These are phyloP conservation scores for Xylariaceae sp. DNA, from an alignment of 2,329 filamentous ascomycete genomes.

Conservation along the genomic window DNA sequence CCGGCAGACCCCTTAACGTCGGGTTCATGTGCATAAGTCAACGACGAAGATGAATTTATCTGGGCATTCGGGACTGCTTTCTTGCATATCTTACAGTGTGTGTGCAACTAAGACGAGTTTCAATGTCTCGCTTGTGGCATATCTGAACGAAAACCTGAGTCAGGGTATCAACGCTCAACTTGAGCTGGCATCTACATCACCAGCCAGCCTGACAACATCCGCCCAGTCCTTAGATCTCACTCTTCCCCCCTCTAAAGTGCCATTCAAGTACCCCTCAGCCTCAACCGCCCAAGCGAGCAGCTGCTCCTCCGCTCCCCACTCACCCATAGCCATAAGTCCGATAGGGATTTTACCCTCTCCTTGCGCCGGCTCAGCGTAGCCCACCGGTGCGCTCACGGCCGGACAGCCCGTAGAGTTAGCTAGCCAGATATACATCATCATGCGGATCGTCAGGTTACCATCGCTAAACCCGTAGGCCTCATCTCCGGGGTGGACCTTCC, in stretches of 20 bases:
- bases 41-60: no score
- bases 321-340: conserved; percentile 67
- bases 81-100: neutral
- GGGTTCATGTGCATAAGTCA: no score
- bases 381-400: conserved; percentile 75
- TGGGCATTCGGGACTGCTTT: no score
- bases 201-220: conserved; percentile 57
- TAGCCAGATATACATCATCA: conserved; percentile 86
- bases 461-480: conserved; percentile 76
- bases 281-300: conserved; percentile 66
- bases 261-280: conserved; percentile 62
- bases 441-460: conserved; percentile 73
- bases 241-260: conserved; percentile 55
- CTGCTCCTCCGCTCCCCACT: conserved; percentile 72
- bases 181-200: conserved; percentile 3
- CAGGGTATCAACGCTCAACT: neutral
- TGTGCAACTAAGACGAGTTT: neutral
- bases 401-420: conserved; percentile 85
- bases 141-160: neutral
- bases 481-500: conserved; percentile 67
- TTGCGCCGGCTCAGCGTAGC: conserved; percentile 66
- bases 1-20: no score
- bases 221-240: conserved; percentile 62
- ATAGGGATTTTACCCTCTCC: conserved; percentile 67
- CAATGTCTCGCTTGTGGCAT: neutral